Conservation (phyloP, 2,329 filamentous ascomycete species). For the Periconia sp. region DNA sequence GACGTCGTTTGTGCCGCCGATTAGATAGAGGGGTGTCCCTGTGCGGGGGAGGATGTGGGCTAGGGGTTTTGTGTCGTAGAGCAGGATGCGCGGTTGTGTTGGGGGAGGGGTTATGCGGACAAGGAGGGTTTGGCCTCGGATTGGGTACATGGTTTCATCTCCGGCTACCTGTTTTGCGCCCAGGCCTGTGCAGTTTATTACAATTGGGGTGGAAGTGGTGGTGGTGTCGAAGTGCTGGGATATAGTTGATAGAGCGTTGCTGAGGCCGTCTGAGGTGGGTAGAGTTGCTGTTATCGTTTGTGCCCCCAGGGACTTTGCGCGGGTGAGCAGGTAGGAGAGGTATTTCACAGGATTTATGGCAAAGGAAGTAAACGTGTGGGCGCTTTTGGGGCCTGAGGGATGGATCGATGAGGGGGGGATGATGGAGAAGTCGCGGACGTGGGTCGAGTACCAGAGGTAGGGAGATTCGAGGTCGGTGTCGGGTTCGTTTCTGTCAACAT, state of each 20-base stretch:
- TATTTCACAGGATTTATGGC: conserved; percentile 48
- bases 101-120: conserved; percentile 48
- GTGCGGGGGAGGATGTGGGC: conserved; percentile 53
- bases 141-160: conserved; percentile 46
- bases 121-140: conserved; percentile 55
- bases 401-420: conserved; percentile 21
- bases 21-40: conserved; percentile 48
- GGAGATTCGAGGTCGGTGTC: conserved; percentile 1
- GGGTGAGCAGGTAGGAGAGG: conserved; percentile 42
- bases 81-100: conserved; percentile 23
- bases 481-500: not conserved
- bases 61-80: conserved; percentile 31
- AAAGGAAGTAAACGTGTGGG: conserved; percentile 41
- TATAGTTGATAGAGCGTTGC: conserved; percentile 26
- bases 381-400: conserved; percentile 14
- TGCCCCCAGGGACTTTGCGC: conserved; percentile 30
- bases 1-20: conserved; percentile 54
- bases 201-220: too few relatives aligned
- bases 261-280: conserved; percentile 33
- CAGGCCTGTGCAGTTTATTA: conserved; percentile 54
- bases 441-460: conserved; percentile 46
- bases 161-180: conserved; percentile 45
- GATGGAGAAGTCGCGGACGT: conserved; percentile 43
- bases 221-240: conserved; percentile 8
- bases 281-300: conserved; percentile 34